phyloP scores from a whole-genome alignment of 2,329 filamentous ascomycete species.

The Neopestalotiopsis rosae region DNA sequence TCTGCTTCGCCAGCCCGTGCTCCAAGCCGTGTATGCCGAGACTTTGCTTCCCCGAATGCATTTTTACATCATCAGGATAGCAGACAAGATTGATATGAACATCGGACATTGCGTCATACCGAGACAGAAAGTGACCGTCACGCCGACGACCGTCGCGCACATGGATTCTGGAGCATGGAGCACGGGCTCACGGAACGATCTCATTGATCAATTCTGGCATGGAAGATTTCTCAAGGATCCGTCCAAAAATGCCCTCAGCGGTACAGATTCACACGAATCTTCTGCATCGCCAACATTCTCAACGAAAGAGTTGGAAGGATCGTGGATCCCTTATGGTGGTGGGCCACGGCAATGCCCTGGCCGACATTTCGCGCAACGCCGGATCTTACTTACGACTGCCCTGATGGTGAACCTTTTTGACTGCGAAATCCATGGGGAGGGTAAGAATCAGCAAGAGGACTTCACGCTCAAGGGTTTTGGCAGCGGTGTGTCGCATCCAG shows the following conservation, averaged over 20 bases:
- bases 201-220: constrained; percentile 27
- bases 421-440: constrained; percentile 29
- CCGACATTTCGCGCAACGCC: constrained; percentile 36
- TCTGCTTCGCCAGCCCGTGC: constrained; percentile 25
- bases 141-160: constrained; percentile 25
- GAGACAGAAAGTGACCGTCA: constrained; percentile 21
- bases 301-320: constrained; percentile 33
- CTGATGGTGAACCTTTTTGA: constrained; percentile 30
- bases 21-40: constrained; percentile 29
- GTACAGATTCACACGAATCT: neutral
- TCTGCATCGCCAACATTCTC: constrained; percentile 25
- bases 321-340: constrained; percentile 37
- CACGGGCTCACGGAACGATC: constrained; percentile 23
- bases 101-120: constrained; percentile 26
- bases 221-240: constrained; percentile 25
- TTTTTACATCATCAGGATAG: constrained; percentile 22
- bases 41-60: constrained; percentile 26
- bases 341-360: constrained; percentile 34
- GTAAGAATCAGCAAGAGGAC: constrained; percentile 28
- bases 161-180: constrained; percentile 29
- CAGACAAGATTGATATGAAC: constrained; percentile 24
- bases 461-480: constrained; percentile 34
- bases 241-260: neutral
- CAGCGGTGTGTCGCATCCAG: constrained; percentile 31
- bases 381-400: constrained; percentile 32